phyloP scores from a whole-genome alignment of 257 asterid species.

The Nicotiana noctiflora region DNA sequence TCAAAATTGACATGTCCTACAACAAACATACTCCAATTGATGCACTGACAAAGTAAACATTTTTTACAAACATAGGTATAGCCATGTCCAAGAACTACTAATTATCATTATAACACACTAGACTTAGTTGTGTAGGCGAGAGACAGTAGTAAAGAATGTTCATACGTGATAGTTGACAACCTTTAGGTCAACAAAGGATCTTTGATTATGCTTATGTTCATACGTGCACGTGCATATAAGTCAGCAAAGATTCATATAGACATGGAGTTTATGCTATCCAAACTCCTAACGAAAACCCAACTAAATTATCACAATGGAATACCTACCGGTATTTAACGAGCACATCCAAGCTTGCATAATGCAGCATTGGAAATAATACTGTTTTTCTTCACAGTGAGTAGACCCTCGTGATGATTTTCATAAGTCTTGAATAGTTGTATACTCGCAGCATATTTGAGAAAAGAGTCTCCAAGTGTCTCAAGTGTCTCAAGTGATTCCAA shows the following conservation, averaged over 20 bases:
- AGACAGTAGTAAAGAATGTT: neutral
- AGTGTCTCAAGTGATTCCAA: slow-evolving; percentile 82
- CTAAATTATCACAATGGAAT: neutral
- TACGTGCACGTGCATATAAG: no score
- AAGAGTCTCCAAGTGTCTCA: slow-evolving; percentile 82
- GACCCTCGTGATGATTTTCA: slow-evolving; percentile 66
- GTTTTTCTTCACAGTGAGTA: slow-evolving; percentile 42
- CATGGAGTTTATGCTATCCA: no score
- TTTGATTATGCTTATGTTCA: no score
- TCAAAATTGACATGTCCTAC: neutral
- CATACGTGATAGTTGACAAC: neutral
- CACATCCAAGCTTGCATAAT: slow-evolving; percentile 67
- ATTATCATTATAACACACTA: neutral
- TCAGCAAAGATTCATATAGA: no score
- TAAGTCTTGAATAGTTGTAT: slow-evolving; percentile 52
- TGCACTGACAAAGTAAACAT: neutral
- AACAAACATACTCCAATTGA: neutral
- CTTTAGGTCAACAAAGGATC: neutral
- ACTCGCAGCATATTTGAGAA: slow-evolving; percentile 63
- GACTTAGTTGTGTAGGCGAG: neutral
- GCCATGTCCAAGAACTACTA: neutral
- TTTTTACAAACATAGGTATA: neutral
- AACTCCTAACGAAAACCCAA: neutral
- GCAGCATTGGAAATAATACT: slow-evolving; percentile 48
- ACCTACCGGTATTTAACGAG: slow-evolving; percentile 56